Conservation (phyloP, 1,139 yeast genomes). For the Blastobotrys malaysiensis region DNA sequence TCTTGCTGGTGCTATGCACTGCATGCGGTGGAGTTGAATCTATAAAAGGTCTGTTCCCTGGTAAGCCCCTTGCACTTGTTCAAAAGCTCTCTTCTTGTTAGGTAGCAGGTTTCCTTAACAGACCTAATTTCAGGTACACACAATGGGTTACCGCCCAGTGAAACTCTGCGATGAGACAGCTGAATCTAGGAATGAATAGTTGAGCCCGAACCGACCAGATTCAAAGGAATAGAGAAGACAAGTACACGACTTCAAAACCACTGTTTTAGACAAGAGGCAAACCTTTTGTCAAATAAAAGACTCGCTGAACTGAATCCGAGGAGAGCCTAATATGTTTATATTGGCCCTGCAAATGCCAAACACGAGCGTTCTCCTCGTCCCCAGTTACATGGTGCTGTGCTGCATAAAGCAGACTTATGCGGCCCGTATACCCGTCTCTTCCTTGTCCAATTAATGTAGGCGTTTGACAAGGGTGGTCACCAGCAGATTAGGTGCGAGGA, state of each 20-base stretch:
- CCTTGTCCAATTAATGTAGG: background rate
- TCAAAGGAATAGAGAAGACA: background rate
- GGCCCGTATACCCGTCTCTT: background rate
- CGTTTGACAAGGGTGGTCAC: background rate
- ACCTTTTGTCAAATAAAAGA: background rate
- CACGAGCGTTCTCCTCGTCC: background rate
- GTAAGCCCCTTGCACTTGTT: too few relatives aligned
- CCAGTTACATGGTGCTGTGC: background rate
- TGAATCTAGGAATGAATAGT: background rate
- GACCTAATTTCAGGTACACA: background rate
- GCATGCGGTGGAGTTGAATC: too few relatives aligned
- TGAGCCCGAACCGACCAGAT: background rate
- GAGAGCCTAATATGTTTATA: background rate
- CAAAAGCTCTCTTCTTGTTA: too few relatives aligned
- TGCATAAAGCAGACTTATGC: background rate
- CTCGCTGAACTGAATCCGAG: background rate
- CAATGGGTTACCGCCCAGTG: background rate
- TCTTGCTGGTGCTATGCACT: background rate
- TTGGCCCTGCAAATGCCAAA: background rate
- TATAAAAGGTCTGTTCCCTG: too few relatives aligned
- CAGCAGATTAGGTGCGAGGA: background rate
- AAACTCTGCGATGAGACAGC: background rate
- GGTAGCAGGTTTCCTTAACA: too few relatives aligned
- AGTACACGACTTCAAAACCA: background rate
- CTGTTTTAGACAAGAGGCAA: background rate